Conservation (phyloP, 2,329 filamentous ascomycete genomes). For the Talaromyces amestolkiae region DNA sequence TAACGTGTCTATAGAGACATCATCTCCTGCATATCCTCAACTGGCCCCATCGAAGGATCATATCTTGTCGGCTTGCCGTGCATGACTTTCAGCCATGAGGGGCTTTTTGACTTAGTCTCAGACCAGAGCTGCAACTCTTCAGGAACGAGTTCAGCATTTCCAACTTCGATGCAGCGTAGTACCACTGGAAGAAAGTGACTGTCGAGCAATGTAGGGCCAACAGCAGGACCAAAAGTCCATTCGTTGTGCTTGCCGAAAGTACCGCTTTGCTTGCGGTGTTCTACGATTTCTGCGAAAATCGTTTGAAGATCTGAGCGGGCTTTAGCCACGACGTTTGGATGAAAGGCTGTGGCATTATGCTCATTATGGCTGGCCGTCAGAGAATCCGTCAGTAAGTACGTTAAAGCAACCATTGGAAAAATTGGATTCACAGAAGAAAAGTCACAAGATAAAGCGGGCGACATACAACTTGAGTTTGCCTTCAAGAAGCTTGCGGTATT, state of each 20-base stretch:
- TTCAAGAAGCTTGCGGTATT: slow-evolving; percentile 15
- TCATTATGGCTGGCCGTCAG: slow-evolving; percentile 7
- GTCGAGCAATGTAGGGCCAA: slow-evolving; percentile 13
- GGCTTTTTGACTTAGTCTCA: background rate
- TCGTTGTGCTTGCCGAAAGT: background rate
- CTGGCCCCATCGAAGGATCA: slow-evolving; percentile 8
- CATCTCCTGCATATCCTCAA: slow-evolving; percentile 16
- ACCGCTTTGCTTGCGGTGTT: slow-evolving; percentile 12
- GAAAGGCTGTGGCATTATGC: slow-evolving; percentile 13
- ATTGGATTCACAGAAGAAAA: background rate
- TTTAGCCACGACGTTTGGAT: slow-evolving; percentile 12
- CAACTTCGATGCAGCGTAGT: slow-evolving; percentile 10
- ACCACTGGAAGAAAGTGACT: slow-evolving; percentile 13
- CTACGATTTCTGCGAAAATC: slow-evolving; percentile 15
- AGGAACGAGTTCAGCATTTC: slow-evolving; percentile 8
- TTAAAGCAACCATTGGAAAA: background rate
- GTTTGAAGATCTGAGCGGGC: slow-evolving; percentile 14
- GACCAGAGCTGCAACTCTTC: slow-evolving; percentile 7
- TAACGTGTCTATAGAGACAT: background rate
- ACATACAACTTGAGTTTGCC: slow-evolving; percentile 16
- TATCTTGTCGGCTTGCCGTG: slow-evolving; percentile 11
- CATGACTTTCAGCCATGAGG: slow-evolving; percentile 11
- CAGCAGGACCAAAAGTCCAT: slow-evolving; percentile 13
- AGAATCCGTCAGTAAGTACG: background rate
- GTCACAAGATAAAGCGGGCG: background rate